Evolutionary conservation across 805 yeast genomes (phyloP).

Genomic region (Torulaspora franciscae): DNA sequence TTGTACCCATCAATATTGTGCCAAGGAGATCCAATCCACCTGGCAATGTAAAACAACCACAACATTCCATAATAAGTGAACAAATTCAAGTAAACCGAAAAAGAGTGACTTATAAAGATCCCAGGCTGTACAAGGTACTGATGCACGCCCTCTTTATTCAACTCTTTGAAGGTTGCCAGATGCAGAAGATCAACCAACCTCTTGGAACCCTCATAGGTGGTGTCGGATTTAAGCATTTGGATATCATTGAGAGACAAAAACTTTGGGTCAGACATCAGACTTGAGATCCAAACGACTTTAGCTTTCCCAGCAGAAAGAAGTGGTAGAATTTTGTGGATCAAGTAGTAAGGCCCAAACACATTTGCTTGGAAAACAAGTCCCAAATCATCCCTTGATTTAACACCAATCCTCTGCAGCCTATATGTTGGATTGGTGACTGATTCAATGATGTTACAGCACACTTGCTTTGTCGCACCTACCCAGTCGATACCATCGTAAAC

Average conservation of each 20-base stretch:
- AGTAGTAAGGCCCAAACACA: slow-evolving; percentile 92
- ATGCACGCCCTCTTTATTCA: slow-evolving; percentile 50
- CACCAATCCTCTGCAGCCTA: slow-evolving; percentile 77
- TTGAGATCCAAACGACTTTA: slow-evolving; percentile 76
- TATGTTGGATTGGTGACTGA: slow-evolving; percentile 88
- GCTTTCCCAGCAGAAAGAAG: slow-evolving; percentile 55
- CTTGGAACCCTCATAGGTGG: slow-evolving; percentile 89
- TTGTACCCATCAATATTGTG: slow-evolving; percentile 84
- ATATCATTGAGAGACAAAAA: slow-evolving; percentile 70
- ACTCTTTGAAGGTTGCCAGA: slow-evolving; percentile 54
- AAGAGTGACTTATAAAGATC: slow-evolving; percentile 78
- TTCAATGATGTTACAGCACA: slow-evolving; percentile 58
- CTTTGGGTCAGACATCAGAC: slow-evolving; percentile 73
- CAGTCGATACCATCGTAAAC: slow-evolving; percentile 84
- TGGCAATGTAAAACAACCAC: slow-evolving; percentile 72
- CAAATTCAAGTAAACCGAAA: slow-evolving; percentile 66
- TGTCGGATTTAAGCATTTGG: slow-evolving; percentile 56
- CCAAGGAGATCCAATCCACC: slow-evolving; percentile 79
- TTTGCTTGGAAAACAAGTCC: slow-evolving; percentile 92
- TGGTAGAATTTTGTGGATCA: slow-evolving; percentile 61
- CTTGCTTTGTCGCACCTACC: slow-evolving; percentile 67
- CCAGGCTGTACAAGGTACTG: slow-evolving; percentile 92
- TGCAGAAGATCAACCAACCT: slow-evolving; percentile 80
- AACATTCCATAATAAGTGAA: slow-evolving; percentile 85
- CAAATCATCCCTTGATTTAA: slow-evolving; percentile 67